Evolutionary conservation across 108 stramenopile species (phyloP), one percentile per base, ranked within the genome.

Genomic region (Cyclotella distinguenda): DNA sequence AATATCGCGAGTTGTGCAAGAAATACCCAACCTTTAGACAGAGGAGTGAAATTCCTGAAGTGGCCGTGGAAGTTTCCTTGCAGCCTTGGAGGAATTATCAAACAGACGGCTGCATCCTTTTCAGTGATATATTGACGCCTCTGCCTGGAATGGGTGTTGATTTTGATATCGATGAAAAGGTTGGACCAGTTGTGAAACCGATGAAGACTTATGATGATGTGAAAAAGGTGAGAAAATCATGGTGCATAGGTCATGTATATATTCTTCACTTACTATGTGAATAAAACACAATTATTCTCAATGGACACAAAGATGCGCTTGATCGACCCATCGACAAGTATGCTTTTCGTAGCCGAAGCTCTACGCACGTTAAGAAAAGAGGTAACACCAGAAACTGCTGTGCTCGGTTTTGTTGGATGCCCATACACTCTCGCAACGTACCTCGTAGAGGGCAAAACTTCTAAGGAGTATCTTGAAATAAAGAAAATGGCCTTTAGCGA

Each of bases 391-490:
- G 88, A 95, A 67, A 97, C 96, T 33, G 95, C 99, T 22, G 94
- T 99, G 10, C 79, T 99, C 51, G 99, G 99, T 23, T 99, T 99
- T 68, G 95, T 97, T 13, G 99, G 99, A 47, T 97, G 95, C 51
- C 99, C 99, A 1, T 99, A 96, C 84, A 99, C 99, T 5, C 80
- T 99, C 21, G 95, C 97, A 9, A 96, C 97, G 6, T 99, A 99
- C 76, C 77, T 97, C 60, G 90, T 98, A 10, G 97, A 99, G 65
- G 99, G 99, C 15, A 95, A 97, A 46, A 90, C 94, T 31, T 91
- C 87, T 64, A 97, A 94, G 77, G 83, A 95, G 63, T 95, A 93
- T 66, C 64, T 95, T 55, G 84, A 95, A 77, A 95, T 90, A 39
- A 96, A 97, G 81, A 91, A 93, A 49, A 96, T 98, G 97, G 82